Evolutionary conservation across 768 basidiomycete genomes (phyloP).

Genomic region (Solioccasus polychromus): DNA sequence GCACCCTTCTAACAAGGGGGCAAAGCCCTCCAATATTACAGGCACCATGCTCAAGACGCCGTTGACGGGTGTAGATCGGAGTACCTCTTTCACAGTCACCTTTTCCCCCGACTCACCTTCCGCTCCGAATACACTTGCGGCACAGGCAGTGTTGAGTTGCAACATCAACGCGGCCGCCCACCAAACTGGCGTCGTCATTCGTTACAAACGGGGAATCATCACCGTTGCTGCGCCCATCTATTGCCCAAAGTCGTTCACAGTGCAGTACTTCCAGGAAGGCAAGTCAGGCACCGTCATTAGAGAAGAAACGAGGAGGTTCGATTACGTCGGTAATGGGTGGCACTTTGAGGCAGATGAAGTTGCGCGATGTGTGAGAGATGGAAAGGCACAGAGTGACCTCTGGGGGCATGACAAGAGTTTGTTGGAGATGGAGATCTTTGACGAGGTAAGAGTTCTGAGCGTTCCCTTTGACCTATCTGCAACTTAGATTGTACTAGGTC

Average conservation of each 20-base stretch:
- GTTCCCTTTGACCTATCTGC: not conserved
- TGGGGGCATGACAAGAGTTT: conserved; percentile 82
- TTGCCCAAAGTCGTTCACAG: conserved; percentile 61
- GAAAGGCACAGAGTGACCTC: conserved; percentile 66
- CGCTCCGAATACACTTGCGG: conserved; percentile 41
- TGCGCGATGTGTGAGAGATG: conserved; percentile 70
- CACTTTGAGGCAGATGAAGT: conserved; percentile 90
- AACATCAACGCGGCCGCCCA: conserved; percentile 53
- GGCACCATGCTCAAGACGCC: conserved; percentile 78
- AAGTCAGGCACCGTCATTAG: conserved; percentile 39
- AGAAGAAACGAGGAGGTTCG: conserved; percentile 58
- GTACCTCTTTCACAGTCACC: conserved; percentile 70
- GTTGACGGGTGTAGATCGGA: conserved; percentile 74
- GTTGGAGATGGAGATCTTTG: conserved; percentile 81
- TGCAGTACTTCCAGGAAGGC: conserved; percentile 56
- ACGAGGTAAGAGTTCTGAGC: conserved; percentile 61
- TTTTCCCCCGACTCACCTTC: conserved; percentile 50
- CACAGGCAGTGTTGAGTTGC: conserved; percentile 72
- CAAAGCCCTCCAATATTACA: conserved; percentile 54
- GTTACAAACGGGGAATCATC: conserved; percentile 74
- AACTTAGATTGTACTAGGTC: conserved; percentile 39
- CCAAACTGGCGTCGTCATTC: conserved; percentile 59
- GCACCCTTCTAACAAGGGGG: conserved; percentile 64
- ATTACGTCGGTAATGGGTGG: conserved; percentile 70
- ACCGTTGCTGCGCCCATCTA: conserved; percentile 62